Evolutionary conservation across 1,284 basidiomycete species (phyloP), one percentile per base, ranked within the genome.

Genomic region (Retiboletus flavoniger): DNA sequence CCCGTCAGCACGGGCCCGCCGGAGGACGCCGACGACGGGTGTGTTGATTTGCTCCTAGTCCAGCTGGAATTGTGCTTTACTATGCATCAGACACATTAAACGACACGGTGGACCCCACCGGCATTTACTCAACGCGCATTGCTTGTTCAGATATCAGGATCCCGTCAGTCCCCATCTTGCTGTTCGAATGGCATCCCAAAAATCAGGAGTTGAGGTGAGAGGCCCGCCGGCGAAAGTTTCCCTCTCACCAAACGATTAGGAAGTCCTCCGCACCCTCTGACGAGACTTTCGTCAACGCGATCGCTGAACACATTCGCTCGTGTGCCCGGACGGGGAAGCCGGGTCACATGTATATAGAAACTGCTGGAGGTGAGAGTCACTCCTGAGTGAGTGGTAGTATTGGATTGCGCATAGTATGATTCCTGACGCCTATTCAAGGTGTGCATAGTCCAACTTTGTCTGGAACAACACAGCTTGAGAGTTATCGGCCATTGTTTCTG

Each of bases 151-250:
- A 49, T 97, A 91, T 63, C 78, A 87, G 41, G 89, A 96, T 54
- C 95, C 96, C 0, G 90, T 98, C 50, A 95, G 92, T 61, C 96
- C 96, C 0, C 96, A 98, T 71, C 76, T 98, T 24, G 96, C 96
- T 1, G 92, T 83, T 2, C 76, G 79, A 57, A 74, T 90, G 51
- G 83, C 84, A 1, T 73, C 74, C 0, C 75, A 78, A 35, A 72
- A 74, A 36, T 56, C 67, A 53, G 64, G 64, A 50, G 56, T 50
- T 21, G 57, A 61, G 61, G 70, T 67, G 44, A 45, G 58, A 43
- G 54, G 60, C 31, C 29, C 54, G n/a, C 34, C 14, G 34, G 2
- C 21, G 4, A 32, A 50, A 17, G 3, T 36, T 26, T n/a, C 28
- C n/a, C 40, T 36, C 53, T 45, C 31, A 38, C 32, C 10, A 21